A percentile compares a stretch with the other conserved stretches of the same genome.
These are phyloP conservation scores for Xylaria sp. DNA, from an alignment of 2,329 filamentous ascomycete species.

Conservation along the genomic window DNA sequence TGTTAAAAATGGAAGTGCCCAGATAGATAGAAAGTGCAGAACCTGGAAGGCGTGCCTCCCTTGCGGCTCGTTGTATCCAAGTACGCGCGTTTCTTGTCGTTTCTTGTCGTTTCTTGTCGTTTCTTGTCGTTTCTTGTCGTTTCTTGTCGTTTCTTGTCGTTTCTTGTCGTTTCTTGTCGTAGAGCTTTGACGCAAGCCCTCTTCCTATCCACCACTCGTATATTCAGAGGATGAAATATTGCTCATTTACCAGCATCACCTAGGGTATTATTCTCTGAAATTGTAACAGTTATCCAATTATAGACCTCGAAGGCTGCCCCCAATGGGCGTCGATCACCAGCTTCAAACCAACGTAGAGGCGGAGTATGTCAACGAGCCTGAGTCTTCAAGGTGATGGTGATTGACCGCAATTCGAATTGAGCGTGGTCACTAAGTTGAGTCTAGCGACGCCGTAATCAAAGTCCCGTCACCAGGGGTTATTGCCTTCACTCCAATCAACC, in stretches of 20 bases:
- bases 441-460: not conserved
- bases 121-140: no score
- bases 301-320: not conserved
- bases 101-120: no score
- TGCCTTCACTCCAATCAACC: constrained; percentile 14
- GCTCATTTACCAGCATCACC: not conserved
- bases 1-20: not conserved
- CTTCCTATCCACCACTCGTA: not conserved
- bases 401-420: no score
- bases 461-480: not conserved
- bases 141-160: no score
- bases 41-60: not conserved
- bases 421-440: not conserved
- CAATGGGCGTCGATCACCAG: not conserved
- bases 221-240: not conserved
- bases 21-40: not conserved
- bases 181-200: not conserved
- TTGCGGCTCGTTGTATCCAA: no score
- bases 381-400: constrained; percentile 9
- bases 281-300: not conserved
- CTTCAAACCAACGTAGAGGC: not conserved
- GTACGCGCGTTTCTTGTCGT: no score
- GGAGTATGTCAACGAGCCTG: not conserved
- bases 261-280: not conserved
- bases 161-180: no score